phyloP scores from a whole-genome alignment of 2,329 filamentous ascomycete genomes.

The Phaeophleospora eucalypticola region DNA sequence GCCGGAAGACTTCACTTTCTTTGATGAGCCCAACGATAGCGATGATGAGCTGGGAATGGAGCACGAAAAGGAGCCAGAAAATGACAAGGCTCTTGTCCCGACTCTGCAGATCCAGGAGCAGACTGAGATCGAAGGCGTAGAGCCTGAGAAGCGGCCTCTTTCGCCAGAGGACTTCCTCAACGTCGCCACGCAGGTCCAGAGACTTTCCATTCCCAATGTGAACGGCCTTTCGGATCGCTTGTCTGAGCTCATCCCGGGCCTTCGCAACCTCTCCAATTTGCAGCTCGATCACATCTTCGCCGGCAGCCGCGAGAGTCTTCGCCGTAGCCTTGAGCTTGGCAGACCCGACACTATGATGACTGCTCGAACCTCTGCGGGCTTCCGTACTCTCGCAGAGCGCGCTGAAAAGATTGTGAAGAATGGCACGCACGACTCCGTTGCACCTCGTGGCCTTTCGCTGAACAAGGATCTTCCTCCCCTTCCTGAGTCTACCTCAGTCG shows the following conservation, averaged over 20 bases:
- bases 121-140: slow-evolving; percentile 20
- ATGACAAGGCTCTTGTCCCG: slow-evolving; percentile 21
- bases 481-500: slow-evolving; percentile 28
- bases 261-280: slow-evolving; percentile 35
- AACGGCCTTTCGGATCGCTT: slow-evolving; percentile 43
- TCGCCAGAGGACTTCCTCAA: slow-evolving; percentile 41
- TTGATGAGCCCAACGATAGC: slow-evolving; percentile 17
- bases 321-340: slow-evolving; percentile 16
- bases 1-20: slow-evolving; percentile 36
- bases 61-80: slow-evolving; percentile 11
- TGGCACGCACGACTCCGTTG: slow-evolving; percentile 34
- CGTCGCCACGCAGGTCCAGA: slow-evolving; percentile 41
- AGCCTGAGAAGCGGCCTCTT: slow-evolving; percentile 29
- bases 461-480: slow-evolving; percentile 37
- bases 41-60: slow-evolving; percentile 22
- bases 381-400: slow-evolving; percentile 35
- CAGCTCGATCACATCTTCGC: slow-evolving; percentile 35
- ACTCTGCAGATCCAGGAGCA: slow-evolving; percentile 25
- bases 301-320: slow-evolving; percentile 34
- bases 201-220: slow-evolving; percentile 45
- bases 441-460: slow-evolving; percentile 19
- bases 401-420: slow-evolving; percentile 36
- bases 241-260: slow-evolving; percentile 43
- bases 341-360: slow-evolving; percentile 33
- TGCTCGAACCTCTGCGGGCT: slow-evolving; percentile 35